Evolutionary conservation across 805 yeast genomes (phyloP).

Genomic region (Priceomyces castillae): DNA sequence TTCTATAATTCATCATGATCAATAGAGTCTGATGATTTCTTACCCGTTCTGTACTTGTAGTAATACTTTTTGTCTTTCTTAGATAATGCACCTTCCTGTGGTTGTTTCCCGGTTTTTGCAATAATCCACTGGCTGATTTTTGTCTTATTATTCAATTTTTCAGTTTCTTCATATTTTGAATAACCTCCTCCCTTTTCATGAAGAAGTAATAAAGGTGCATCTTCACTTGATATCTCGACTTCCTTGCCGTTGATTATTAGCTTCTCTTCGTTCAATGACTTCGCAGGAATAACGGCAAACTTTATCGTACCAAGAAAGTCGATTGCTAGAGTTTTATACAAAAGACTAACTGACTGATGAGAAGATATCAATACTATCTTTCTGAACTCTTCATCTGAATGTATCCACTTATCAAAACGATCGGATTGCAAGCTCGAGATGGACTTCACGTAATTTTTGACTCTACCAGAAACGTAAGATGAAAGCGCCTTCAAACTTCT

Average conservation of each 20-base stretch:
- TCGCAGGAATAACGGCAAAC: slow-evolving; percentile 43
- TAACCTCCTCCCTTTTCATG: slow-evolving; percentile 16
- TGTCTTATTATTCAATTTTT: slow-evolving; percentile 28
- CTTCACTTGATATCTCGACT: slow-evolving; percentile 17
- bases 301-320: slow-evolving; percentile 57
- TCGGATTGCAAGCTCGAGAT: slow-evolving; percentile 31
- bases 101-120: slow-evolving; percentile 20
- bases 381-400: slow-evolving; percentile 26
- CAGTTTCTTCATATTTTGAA: slow-evolving; percentile 19
- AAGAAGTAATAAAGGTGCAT: slow-evolving; percentile 28
- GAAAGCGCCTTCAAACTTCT: slow-evolving; percentile 55
- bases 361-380: slow-evolving; percentile 55
- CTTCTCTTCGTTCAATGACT: slow-evolving; percentile 11
- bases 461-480: slow-evolving; percentile 52
- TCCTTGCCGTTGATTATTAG: slow-evolving; percentile 19
- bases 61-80: slow-evolving; percentile 29
- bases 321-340: slow-evolving; percentile 64
- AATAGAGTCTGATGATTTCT: slow-evolving; percentile 7
- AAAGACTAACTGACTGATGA: slow-evolving; percentile 48
- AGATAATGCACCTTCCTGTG: slow-evolving; percentile 39
- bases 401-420: slow-evolving; percentile 24
- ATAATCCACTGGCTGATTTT: slow-evolving; percentile 34
- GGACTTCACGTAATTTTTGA: slow-evolving; percentile 65
- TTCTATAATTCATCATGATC: slow-evolving; percentile 28
- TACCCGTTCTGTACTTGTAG: slow-evolving; percentile 25